phyloP scores from a whole-genome alignment of 2,329 filamentous ascomycete species.

The Scopulariopsis brevicaulis region DNA sequence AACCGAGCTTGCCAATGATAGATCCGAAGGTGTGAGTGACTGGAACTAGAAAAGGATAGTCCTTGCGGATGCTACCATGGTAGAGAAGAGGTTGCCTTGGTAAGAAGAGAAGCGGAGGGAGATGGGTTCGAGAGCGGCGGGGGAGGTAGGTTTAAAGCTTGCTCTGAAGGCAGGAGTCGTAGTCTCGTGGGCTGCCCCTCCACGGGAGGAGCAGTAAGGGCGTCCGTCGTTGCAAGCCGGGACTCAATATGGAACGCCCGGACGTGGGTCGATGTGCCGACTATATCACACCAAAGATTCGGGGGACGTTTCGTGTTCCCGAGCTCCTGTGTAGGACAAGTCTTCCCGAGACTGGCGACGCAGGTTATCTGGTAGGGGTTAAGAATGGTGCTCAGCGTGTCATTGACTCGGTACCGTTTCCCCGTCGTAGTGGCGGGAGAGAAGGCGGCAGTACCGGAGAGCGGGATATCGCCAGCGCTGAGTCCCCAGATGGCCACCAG shows the following conservation, averaged over 20 bases:
- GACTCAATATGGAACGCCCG: neutral
- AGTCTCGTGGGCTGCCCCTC: neutral
- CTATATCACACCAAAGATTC: neutral
- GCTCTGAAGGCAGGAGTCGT: neutral
- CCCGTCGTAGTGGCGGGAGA: neutral
- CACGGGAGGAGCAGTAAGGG: neutral
- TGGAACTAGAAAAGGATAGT: neutral
- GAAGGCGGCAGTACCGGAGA: neutral
- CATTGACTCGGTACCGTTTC: neutral
- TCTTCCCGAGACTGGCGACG: conserved; percentile 1
- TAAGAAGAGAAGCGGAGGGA: neutral
- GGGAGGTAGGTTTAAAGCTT: neutral
- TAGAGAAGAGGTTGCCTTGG: neutral
- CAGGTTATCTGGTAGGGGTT: neutral
- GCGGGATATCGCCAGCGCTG: neutral
- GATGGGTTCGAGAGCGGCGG: neutral
- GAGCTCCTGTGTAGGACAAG: neutral
- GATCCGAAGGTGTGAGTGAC: neutral
- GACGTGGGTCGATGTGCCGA: neutral
- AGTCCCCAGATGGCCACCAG: neutral
- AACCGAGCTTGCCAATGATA: neutral
- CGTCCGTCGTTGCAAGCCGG: neutral
- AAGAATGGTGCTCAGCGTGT: neutral
- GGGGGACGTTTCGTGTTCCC: neutral
- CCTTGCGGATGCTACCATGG: neutral